Conservation (phyloP, 2,329 filamentous ascomycete genomes). For the Ceratocystis harringtonii region DNA sequence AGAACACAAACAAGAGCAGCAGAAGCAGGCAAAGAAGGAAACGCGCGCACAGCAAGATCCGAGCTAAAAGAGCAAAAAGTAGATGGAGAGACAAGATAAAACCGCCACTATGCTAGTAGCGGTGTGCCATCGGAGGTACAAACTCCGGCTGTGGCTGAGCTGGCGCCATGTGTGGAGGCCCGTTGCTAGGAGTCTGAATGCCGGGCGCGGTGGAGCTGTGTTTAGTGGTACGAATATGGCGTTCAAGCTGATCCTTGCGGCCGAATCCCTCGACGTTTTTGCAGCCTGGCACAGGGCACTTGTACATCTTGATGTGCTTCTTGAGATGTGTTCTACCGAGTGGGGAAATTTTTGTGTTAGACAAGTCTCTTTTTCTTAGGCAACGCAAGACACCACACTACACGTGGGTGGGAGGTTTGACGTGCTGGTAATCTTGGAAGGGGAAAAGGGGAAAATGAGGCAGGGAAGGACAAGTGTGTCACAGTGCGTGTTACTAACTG, state of each 20-base stretch:
- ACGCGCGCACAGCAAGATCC: background rate
- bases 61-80: background rate
- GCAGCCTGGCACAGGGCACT: constrained; percentile 14
- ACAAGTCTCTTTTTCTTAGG: background rate
- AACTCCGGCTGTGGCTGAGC: constrained; percentile 5
- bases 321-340: constrained; percentile 14
- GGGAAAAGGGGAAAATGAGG: background rate
- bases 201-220: constrained; percentile 6
- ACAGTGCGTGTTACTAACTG: background rate
- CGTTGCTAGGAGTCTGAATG: background rate
- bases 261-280: constrained; percentile 16
- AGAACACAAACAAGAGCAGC: background rate
- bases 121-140: background rate
- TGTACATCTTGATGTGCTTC: constrained; percentile 16
- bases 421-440: background rate
- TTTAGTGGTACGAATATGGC: constrained; percentile 15
- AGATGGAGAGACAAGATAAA: background rate
- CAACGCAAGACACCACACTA: background rate
- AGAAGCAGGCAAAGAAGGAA: background rate
- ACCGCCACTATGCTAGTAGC: background rate
- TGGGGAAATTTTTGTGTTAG: background rate
- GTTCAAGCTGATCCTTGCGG: constrained; percentile 15
- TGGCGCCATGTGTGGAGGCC: constrained; percentile 1
- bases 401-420: background rate
- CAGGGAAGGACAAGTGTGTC: background rate